Evolutionary conservation across 495 filamentous ascomycete species (phyloP), one percentile per base, ranked within the genome.

Genomic region (Penicillium bovifimosum): DNA sequence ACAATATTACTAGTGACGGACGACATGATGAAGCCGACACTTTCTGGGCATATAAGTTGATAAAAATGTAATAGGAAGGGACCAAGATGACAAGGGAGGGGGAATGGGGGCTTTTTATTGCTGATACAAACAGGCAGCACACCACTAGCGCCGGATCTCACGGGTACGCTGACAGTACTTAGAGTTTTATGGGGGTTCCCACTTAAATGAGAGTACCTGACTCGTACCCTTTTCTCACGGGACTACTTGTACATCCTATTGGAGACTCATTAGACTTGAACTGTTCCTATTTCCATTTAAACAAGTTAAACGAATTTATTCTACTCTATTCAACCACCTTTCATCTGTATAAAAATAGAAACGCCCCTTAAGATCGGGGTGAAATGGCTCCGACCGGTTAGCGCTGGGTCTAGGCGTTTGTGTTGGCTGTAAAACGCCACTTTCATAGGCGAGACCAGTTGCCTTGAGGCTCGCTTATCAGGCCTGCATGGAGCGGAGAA

Each of bases 21-120:
- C 29, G 54, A 56, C 55, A 58, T 58, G 27, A 27, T 58, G 48
- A 49, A 53, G 13, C 24, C 6, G 11, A 29, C 42, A 18, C 20
- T 7, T 13, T 36, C 29, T 26, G 26, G 31, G 24, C 14, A 36
- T 36, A 44, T 34, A 40, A 16, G 10, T 34, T 1, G n/a, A 41
- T 41, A 28, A 26, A 32, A 38, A 41, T 35, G 28, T 20, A 17
- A 29, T 29, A 27, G 8, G 29, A 39, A 40, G 3, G 1, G 17
- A 3, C 35, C 9, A 26, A 24, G 24, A 16, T 24, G 18, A 11
- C n/a, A 33, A 14, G 24, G 13, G 47, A 31, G 40, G 49, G 50
- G 50, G 38, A 20, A 5, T 10, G 11, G 47, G 41, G 31, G 39
- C 17, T 14, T 44, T 52, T 45, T 52, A 52, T 52, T 14, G 13